Percentiles rank a stretch among this genome's conserved stretches.
These are phyloP conservation scores for Tanacetum coccineum DNA, from an alignment of 129 eudicot genomes.

Conservation along the genomic window DNA sequence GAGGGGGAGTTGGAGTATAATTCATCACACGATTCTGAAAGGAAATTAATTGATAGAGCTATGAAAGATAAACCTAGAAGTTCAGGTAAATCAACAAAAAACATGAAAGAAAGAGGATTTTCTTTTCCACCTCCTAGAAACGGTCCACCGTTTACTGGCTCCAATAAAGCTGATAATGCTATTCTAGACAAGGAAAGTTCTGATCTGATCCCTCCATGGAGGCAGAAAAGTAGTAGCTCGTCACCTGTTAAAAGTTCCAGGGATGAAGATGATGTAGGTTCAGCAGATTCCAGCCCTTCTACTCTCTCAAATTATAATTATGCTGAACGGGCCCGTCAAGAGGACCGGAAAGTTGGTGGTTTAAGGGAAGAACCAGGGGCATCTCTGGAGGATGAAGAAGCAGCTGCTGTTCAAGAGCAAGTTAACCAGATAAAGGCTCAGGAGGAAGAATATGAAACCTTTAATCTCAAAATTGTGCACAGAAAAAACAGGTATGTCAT, in stretches of 20 bases:
- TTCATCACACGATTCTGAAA: constrained; percentile 39
- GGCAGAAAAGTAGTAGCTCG: constrained; percentile 66
- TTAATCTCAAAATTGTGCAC: constrained; percentile 88
- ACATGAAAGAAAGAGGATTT: constrained; percentile 51
- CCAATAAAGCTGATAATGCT: constrained; percentile 51
- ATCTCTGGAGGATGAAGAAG: constrained; percentile 94
- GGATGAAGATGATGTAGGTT: constrained; percentile 60
- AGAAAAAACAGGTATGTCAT: constrained; percentile 86
- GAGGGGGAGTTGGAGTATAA: constrained; percentile 81
- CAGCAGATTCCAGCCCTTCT: constrained; percentile 74
- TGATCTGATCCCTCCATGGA: constrained; percentile 69
- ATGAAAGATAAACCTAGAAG: constrained; percentile 47
- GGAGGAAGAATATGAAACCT: constrained; percentile 97
- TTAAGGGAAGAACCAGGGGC: constrained; percentile 63
- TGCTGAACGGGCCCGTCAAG: constrained; percentile 49
- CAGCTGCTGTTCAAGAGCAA: constrained; percentile 97
- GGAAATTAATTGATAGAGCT: constrained; percentile 37
- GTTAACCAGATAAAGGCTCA: constrained; percentile 96
- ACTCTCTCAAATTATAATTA: constrained; percentile 67
- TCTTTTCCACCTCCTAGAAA: constrained; percentile 91
- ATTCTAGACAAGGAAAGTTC: constrained; percentile 41
- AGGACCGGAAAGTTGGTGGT: constrained; percentile 34
- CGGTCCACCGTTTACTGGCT: constrained; percentile 40
- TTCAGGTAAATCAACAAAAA: constrained; percentile 36
- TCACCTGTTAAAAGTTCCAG: constrained; percentile 73